Conservation (phyloP, 1,284 basidiomycete genomes). For the Leccinum solheimii region DNA sequence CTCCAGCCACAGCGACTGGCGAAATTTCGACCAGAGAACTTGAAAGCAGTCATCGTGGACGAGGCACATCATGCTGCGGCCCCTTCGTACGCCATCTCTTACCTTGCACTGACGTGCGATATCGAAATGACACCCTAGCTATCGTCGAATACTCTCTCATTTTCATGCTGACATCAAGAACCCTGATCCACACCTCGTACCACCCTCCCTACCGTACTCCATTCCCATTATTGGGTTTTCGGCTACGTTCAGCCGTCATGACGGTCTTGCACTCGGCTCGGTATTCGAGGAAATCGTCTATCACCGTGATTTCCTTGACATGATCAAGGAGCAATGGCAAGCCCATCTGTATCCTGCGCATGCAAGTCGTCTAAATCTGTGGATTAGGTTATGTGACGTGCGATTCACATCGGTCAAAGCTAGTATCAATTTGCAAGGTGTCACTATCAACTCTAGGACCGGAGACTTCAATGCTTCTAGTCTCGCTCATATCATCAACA, state of each 20-base stretch:
- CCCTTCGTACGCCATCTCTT: conserved; percentile 60
- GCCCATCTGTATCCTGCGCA: conserved; percentile 10
- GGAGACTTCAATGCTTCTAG: conserved; percentile 82
- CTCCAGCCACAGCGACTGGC: conserved; percentile 63
- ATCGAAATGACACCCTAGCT: conserved; percentile 45
- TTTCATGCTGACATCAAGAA: conserved; percentile 67
- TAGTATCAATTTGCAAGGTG: conserved; percentile 65
- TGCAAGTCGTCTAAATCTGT: conserved; percentile 4
- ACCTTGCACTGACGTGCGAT: background rate
- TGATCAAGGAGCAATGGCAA: conserved; percentile 92
- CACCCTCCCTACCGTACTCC: conserved; percentile 41
- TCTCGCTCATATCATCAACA: conserved; percentile 81
- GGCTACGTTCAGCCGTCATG: conserved; percentile 92
- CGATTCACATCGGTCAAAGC: conserved; percentile 82
- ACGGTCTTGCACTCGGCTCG: conserved; percentile 85
- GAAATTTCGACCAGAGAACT: conserved; percentile 74
- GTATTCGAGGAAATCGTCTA: conserved; percentile 94
- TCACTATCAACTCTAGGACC: conserved; percentile 61
- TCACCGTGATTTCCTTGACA: conserved; percentile 89
- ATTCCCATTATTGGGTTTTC: conserved; percentile 94
- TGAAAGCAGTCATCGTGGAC: conserved; percentile 88
- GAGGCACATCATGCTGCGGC: conserved; percentile 97
- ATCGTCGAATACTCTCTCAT: conserved; percentile 73
- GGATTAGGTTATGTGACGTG: conserved; percentile 76
- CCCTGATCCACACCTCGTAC: conserved; percentile 45